Evolutionary conservation across 78 protist species (phyloP), one percentile per base, ranked within the genome.

Genomic region (Dictyostelium brefeldianum): DNA sequence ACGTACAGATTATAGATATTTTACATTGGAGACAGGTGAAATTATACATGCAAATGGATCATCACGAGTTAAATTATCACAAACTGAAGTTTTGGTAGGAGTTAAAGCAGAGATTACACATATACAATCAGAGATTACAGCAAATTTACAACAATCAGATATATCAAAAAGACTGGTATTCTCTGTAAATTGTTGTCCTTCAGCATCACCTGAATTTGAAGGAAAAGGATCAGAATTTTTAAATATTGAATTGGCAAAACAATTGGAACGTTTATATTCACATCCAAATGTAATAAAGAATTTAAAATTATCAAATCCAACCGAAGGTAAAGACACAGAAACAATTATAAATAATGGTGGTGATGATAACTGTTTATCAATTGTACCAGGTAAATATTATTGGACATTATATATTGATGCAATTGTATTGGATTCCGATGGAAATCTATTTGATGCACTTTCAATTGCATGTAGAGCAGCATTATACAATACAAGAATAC

Each of bases 331-430:
- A 8, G 29, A 27, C 4, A 5, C 0, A 43, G 43, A n/a, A 71
- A 71, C 48, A 5, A 11, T 11, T n/a, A 67, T 67, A 67, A 67
- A 20, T 29, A 67, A 67, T 67, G 31, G 48, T 43, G 81, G 54
- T 48, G 43, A 41, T 75, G 81, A 50, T 43, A 75, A 50, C 12
- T 48, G 54, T 46, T 48, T 92, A 41, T 14, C 70, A n/a, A 89
- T 96, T 57, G 67, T 96, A 11, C 78, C 95, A 4, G 91, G 91
- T 7, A 87, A 89, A 70, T 84, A 82, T 56, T 82, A 79, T 67
- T 96, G 97, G 97, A 81, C 77, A 17, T 59, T 96, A 15, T 81
- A 92, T 75, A 90, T 96, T 41, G 97, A 96, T 79, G 97, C 94
- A 48, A 78, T 89, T 15, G 96, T 94, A 12, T 50, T 96, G n/a